Conservation (phyloP, 768 basidiomycete species). For the Fistulinella prunicolor region DNA sequence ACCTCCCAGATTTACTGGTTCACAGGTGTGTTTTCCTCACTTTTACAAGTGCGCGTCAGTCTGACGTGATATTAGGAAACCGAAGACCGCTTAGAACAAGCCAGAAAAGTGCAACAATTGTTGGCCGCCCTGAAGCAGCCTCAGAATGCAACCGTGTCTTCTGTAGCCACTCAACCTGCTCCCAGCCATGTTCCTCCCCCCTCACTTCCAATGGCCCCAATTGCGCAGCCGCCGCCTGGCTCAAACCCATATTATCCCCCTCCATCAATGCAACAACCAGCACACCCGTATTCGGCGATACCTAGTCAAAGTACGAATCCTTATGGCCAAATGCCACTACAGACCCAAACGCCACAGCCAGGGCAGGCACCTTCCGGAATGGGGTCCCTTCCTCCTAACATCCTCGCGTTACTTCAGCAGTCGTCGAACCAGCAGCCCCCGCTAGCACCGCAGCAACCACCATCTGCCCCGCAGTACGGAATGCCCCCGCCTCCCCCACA, state of each 20-base stretch:
- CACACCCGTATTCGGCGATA: constrained; percentile 22
- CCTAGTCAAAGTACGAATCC: constrained; percentile 20
- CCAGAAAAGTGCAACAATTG: constrained; percentile 80
- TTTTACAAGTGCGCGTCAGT: background rate
- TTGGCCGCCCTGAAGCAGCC: constrained; percentile 80
- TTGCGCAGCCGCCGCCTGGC: constrained; percentile 25
- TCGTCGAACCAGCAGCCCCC: constrained; percentile 37
- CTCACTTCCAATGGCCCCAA: constrained; percentile 34
- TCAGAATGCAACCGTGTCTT: constrained; percentile 31
- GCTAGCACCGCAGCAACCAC: constrained; percentile 32
- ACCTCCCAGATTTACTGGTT: constrained; percentile 16
- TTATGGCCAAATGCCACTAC: constrained; percentile 31
- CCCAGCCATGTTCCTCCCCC: constrained; percentile 37
- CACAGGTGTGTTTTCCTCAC: constrained; percentile 30
- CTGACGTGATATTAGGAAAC: constrained; percentile 14
- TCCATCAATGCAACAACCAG: constrained; percentile 32
- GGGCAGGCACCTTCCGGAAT: constrained; percentile 35
- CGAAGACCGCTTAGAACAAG: constrained; percentile 86
- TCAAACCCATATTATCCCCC: constrained; percentile 45
- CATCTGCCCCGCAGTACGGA: constrained; percentile 30
- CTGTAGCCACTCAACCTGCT: constrained; percentile 26
- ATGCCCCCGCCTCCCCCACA: constrained; percentile 41
- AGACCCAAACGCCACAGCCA: constrained; percentile 30
- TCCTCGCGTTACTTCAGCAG: constrained; percentile 66
- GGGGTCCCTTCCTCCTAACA: constrained; percentile 57